These are phyloP conservation scores for Linderina pennispora DNA, from an alignment of 192 early-diverging fungal species.

Conservation along the genomic window DNA sequence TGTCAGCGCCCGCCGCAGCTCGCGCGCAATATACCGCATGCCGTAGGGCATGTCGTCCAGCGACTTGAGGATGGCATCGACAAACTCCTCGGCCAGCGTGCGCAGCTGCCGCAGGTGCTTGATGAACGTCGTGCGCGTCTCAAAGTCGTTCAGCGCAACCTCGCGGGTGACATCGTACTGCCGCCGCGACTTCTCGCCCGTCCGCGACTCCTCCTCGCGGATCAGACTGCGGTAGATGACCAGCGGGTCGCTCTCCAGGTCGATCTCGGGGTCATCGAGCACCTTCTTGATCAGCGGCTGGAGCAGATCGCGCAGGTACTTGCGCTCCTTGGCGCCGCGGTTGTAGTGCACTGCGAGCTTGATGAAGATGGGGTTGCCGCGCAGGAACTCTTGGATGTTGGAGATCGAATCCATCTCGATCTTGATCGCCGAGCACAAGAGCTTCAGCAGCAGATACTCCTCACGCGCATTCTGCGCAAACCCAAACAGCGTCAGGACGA, in stretches of 20 bases:
- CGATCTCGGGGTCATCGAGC: slow-evolving; percentile 67
- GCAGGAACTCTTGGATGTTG: slow-evolving; percentile 83
- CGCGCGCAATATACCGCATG: slow-evolving; percentile 91
- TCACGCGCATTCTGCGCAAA: slow-evolving; percentile 96
- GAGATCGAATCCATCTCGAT: slow-evolving; percentile 84
- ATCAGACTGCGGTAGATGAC: slow-evolving; percentile 84
- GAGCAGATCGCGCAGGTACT: slow-evolving; percentile 81
- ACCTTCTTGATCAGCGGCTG: slow-evolving; percentile 77
- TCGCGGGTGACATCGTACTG: slow-evolving; percentile 71
- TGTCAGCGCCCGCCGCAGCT: slow-evolving; percentile 70
- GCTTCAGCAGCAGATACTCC: slow-evolving; percentile 90
- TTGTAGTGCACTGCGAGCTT: slow-evolving; percentile 94
- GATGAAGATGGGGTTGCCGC: slow-evolving; percentile 96
- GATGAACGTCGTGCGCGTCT: slow-evolving; percentile 62
- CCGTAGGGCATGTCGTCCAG: slow-evolving; percentile 88
- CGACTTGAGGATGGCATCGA: slow-evolving; percentile 75
- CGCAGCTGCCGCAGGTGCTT: slow-evolving; percentile 71
- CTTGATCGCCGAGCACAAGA: slow-evolving; percentile 86
- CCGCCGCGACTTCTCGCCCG: slow-evolving; percentile 72
- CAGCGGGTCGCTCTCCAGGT: slow-evolving; percentile 88
- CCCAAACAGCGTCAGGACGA: slow-evolving; percentile 89
- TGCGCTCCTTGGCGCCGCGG: slow-evolving; percentile 90
- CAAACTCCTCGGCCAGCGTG: slow-evolving; percentile 76
- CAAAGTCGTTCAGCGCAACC: slow-evolving; percentile 77
- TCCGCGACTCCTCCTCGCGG: slow-evolving; percentile 82